These are phyloP conservation scores for Filosporella fistucella DNA, from an alignment of 495 filamentous ascomycete species.

Conservation along the genomic window DNA sequence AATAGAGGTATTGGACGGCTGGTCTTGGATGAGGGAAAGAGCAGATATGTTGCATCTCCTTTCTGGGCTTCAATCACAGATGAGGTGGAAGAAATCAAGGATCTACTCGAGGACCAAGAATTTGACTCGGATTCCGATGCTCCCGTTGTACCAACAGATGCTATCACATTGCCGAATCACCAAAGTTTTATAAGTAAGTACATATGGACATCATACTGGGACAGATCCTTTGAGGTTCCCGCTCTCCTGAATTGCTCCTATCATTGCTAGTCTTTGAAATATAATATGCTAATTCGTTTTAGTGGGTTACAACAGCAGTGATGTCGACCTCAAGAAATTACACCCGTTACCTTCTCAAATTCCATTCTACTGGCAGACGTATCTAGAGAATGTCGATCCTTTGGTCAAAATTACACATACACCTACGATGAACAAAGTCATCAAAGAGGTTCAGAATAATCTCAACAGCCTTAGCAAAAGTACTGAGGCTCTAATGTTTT, in stretches of 20 bases:
- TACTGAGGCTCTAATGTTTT: conserved; percentile 69
- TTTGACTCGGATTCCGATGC: conserved; percentile 53
- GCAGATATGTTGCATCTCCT: conserved; percentile 81
- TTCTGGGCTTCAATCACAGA: conserved; percentile 88
- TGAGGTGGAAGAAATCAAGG: conserved; percentile 53
- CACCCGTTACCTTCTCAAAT: conserved; percentile 59
- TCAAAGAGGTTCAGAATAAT: conserved; percentile 40
- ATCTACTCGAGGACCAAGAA: conserved; percentile 33
- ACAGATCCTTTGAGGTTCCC: no score
- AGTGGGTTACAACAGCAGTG: conserved; percentile 63
- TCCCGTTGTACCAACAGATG: conserved; percentile 26
- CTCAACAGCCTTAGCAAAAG: conserved; percentile 53
- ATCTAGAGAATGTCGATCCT: conserved; percentile 66
- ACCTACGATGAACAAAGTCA: conserved; percentile 38
- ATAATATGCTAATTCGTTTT: no score
- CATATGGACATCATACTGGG: no score
- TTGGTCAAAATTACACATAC: conserved; percentile 65
- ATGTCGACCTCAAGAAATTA: conserved; percentile 35
- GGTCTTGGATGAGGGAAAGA: conserved; percentile 76
- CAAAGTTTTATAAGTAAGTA: conserved; percentile 66
- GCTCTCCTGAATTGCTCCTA: no score
- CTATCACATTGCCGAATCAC: conserved; percentile 48
- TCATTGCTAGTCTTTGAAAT: no score
- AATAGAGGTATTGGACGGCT: conserved; percentile 70
- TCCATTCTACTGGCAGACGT: conserved; percentile 64